Conservation (phyloP, 805 yeast genomes). For the Kuraishia hungarica region DNA sequence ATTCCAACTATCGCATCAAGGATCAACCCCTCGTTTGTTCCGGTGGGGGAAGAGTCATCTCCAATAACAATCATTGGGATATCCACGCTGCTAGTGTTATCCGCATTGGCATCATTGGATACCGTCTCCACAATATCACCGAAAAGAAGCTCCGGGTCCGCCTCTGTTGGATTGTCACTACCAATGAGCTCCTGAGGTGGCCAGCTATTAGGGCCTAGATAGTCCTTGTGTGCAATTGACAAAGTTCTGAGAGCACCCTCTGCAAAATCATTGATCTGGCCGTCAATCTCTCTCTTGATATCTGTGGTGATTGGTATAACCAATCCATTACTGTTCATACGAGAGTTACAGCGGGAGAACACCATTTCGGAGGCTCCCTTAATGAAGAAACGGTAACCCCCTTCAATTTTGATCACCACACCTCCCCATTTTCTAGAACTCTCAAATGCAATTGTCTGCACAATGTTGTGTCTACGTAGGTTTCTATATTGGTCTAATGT, state of each 20-base stretch:
- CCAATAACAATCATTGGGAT: conserved; percentile 21
- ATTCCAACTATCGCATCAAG: conserved; percentile 82
- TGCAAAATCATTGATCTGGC: conserved; percentile 44
- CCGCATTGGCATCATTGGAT: conserved; percentile 11
- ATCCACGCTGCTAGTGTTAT: conserved; percentile 2
- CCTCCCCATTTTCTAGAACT: conserved; percentile 93
- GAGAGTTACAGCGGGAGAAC: conserved; percentile 46
- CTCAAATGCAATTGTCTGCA: conserved; percentile 83
- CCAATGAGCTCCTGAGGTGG: conserved; percentile 47
- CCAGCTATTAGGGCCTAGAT: conserved; percentile 41
- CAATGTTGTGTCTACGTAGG: conserved; percentile 29
- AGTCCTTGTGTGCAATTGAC: conserved; percentile 78
- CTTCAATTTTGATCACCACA: conserved; percentile 43
- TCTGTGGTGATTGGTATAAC: conserved; percentile 20
- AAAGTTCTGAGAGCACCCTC: conserved; percentile 79
- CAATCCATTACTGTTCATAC: conserved; percentile 22
- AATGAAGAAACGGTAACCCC: conserved; percentile 52
- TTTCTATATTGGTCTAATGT: conserved; percentile 40
- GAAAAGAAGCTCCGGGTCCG: conserved; percentile 33
- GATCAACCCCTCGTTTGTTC: conserved; percentile 26
- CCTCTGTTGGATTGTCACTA: conserved; percentile 25
- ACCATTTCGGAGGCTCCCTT: conserved; percentile 97
- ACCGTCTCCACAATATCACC: conserved; percentile 20
- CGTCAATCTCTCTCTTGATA: conserved; percentile 19
- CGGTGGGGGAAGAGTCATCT: conserved; percentile 8